A percentile compares a stretch with the other conserved stretches of the same genome.
These are phyloP conservation scores for Lojkania enalia DNA, from an alignment of 2,329 filamentous ascomycete species.

Conservation along the genomic window DNA sequence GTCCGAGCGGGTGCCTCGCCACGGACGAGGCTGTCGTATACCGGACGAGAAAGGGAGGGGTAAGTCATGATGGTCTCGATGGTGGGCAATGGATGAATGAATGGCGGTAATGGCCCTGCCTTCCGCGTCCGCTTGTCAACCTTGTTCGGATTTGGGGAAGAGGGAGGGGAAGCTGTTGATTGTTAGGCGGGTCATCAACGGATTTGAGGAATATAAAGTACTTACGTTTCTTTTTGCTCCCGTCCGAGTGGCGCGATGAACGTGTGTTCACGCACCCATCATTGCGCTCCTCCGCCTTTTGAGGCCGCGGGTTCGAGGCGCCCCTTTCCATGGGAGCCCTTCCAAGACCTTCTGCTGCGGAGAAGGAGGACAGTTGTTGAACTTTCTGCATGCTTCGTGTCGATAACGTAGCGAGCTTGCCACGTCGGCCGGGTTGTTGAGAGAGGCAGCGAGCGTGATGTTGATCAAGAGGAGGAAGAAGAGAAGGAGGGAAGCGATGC, in stretches of 20 bases:
- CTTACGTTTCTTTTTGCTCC: neutral
- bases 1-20: conserved; percentile 11
- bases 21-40: conserved; percentile 16
- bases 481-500: conserved; percentile 10
- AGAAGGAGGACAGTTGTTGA: conserved; percentile 20
- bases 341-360: conserved; percentile 17
- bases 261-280: neutral
- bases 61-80: conserved; percentile 23
- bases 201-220: neutral
- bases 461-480: conserved; percentile 11
- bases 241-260: neutral
- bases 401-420: conserved; percentile 19
- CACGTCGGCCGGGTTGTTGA: conserved; percentile 20
- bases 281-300: conserved; percentile 2
- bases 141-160: conserved; percentile 5
- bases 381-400: conserved; percentile 20
- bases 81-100: conserved; percentile 19
- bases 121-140: conserved; percentile 7
- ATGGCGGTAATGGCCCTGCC: neutral
- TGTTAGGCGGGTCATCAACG: conserved; percentile 3
- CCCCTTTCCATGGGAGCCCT: conserved; percentile 18
- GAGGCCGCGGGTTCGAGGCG: neutral
- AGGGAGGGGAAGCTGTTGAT: neutral
- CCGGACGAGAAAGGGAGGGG: conserved; percentile 8
- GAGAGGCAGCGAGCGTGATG: conserved; percentile 9